phyloP scores from a whole-genome alignment of 306 rosid species.

The Erythrophleum fordii region DNA sequence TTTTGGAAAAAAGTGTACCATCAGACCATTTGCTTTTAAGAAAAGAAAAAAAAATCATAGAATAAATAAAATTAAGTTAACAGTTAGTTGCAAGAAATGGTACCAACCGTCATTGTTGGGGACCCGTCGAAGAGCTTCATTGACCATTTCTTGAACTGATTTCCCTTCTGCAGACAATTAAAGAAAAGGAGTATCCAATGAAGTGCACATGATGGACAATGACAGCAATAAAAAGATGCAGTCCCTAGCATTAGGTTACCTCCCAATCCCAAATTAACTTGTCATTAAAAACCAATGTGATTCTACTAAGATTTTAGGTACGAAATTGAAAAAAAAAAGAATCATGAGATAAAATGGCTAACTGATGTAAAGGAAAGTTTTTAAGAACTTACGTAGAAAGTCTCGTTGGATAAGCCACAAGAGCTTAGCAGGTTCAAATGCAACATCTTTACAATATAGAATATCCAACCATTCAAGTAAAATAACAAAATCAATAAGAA shows the following conservation, averaged over 20 bases:
- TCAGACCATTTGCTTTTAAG: conserved; percentile 21
- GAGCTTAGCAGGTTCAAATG: conserved; percentile 97
- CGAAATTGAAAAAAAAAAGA: not conserved
- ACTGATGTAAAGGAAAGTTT: conserved; percentile 14
- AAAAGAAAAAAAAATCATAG: not conserved
- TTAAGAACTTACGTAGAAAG: conserved; percentile 76
- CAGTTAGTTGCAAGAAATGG: conserved; percentile 3
- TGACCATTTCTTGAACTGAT: conserved; percentile 85
- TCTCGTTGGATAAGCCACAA: conserved; percentile 99
- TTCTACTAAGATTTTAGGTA: not conserved
- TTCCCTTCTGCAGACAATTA: conserved; percentile 71
- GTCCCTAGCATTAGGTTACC: not conserved
- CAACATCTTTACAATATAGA: conserved; percentile 85
- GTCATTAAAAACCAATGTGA: conserved; percentile 10
- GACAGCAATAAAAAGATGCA: conserved; percentile 10
- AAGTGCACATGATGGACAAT: conserved; percentile 1
- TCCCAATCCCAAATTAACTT: not conserved
- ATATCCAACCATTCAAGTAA: conserved; percentile 34
- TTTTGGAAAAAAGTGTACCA: conserved; percentile 3
- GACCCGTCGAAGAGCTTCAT: conserved; percentile 78
- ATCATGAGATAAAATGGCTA: not conserved
- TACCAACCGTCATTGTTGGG: conserved; percentile 72
- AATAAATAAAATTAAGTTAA: conserved; percentile 22
- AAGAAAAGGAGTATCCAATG: conserved; percentile 28
- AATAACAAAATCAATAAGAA: conserved; percentile 15